A percentile compares a stretch with the other conserved stretches of the same genome.
phyloP scores from a whole-genome alignment of 75 land plant genomes.

The Picea sitchensis region DNA sequence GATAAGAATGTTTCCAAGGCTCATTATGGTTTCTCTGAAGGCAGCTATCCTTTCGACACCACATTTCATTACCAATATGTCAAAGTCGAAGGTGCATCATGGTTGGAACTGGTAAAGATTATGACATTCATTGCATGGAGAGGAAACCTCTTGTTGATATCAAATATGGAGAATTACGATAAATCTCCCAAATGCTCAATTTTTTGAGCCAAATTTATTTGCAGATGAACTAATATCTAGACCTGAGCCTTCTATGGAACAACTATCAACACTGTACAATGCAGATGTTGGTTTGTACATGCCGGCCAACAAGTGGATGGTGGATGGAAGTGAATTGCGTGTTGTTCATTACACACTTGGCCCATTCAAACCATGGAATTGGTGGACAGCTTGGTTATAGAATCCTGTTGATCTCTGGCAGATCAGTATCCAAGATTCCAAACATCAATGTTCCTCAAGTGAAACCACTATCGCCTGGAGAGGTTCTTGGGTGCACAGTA shows the following conservation, averaged over 20 bases:
- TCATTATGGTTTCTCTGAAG: constrained; percentile 39
- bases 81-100: too few relatives aligned
- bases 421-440: too few relatives aligned
- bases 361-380: constrained; percentile 99
- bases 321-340: constrained; percentile 80
- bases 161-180: too few relatives aligned
- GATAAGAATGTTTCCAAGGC: constrained; percentile 84
- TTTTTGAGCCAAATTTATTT: constrained; percentile 77
- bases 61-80: too few relatives aligned
- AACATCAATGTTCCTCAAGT: too few relatives aligned
- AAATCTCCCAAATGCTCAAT: constrained; percentile 83
- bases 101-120: too few relatives aligned
- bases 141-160: too few relatives aligned
- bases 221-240: constrained; percentile 46
- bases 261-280: constrained; percentile 94
- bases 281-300: constrained; percentile 98
- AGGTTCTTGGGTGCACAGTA: too few relatives aligned
- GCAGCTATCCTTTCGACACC: too few relatives aligned
- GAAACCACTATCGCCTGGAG: too few relatives aligned
- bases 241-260: constrained; percentile 69
- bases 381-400: constrained; percentile 97
- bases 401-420: constrained; percentile 97
- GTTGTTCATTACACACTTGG: constrained; percentile 97
- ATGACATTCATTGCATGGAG: too few relatives aligned
- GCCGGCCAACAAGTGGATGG: constrained; percentile 99